phyloP scores from a whole-genome alignment of 2,329 filamentous ascomycete genomes.

The Aspergillus phoenicis region DNA sequence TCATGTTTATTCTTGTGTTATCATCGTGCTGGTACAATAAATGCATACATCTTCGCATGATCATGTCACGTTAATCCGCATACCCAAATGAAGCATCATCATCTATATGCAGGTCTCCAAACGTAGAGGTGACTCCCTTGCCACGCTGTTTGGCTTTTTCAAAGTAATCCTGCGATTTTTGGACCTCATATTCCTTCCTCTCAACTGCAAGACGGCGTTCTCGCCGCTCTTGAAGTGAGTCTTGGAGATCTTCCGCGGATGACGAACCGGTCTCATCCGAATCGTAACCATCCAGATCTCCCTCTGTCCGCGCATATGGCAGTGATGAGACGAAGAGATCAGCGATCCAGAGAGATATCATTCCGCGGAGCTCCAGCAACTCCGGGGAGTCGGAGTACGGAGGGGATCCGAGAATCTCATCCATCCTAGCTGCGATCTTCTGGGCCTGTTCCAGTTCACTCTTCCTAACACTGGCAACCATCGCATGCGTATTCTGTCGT shows the following conservation, averaged over 20 bases:
- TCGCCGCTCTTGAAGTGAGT: slow-evolving; percentile 34
- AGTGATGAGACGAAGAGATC: slow-evolving; percentile 59
- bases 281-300: slow-evolving; percentile 10
- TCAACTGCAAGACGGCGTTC: slow-evolving; percentile 39
- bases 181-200: slow-evolving; percentile 33
- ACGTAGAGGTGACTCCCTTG: slow-evolving; percentile 32
- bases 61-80: neutral
- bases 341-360: slow-evolving; percentile 73
- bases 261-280: slow-evolving; percentile 18
- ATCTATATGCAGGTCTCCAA: slow-evolving; percentile 35
- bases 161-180: slow-evolving; percentile 38
- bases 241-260: slow-evolving; percentile 25
- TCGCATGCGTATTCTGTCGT: slow-evolving; percentile 39
- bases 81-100: slow-evolving; percentile 20
- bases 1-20: neutral
- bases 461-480: slow-evolving; percentile 43
- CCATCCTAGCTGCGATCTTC: slow-evolving; percentile 69
- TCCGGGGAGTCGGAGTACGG: slow-evolving; percentile 70
- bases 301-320: slow-evolving; percentile 21
- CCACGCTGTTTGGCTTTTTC: slow-evolving; percentile 37
- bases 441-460: slow-evolving; percentile 62
- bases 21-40: neutral
- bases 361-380: slow-evolving; percentile 70
- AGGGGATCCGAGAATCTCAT: slow-evolving; percentile 67
- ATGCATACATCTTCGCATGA: neutral